These are phyloP conservation scores for Tolypocladium endophyticum DNA, from an alignment of 2,329 filamentous ascomycete species.

Conservation along the genomic window DNA sequence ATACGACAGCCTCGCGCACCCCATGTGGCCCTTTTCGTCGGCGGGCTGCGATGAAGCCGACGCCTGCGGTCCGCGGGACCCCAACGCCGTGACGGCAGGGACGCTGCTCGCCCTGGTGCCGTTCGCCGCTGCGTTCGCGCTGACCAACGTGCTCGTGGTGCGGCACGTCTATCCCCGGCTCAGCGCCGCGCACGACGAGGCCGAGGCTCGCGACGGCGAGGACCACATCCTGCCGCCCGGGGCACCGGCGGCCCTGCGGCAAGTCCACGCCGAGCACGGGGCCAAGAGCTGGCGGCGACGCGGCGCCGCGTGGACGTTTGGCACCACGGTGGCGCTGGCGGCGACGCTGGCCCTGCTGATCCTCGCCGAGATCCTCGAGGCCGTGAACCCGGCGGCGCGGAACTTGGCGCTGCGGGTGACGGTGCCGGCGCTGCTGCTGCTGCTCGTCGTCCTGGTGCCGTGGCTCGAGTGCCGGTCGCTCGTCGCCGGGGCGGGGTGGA, in stretches of 20 bases:
- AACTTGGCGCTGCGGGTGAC: slow-evolving; percentile 58
- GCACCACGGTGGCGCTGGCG: slow-evolving; percentile 65
- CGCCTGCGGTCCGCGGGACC: slow-evolving; percentile 38
- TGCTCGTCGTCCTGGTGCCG: slow-evolving; percentile 67
- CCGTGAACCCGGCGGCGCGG: slow-evolving; percentile 57
- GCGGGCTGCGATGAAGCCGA: slow-evolving; percentile 43
- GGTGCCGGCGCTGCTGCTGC: slow-evolving; percentile 58
- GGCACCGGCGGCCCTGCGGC: slow-evolving; percentile 47
- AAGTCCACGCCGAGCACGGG: slow-evolving; percentile 48
- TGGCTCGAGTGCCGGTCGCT: slow-evolving; percentile 67
- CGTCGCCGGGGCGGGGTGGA: slow-evolving; percentile 46
- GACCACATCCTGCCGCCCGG: slow-evolving; percentile 52
- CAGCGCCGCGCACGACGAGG: slow-evolving; percentile 38
- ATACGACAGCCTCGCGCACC: background rate
- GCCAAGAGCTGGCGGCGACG: slow-evolving; percentile 38
- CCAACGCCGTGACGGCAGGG: slow-evolving; percentile 29
- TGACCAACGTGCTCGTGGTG: slow-evolving; percentile 51
- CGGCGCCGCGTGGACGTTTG: slow-evolving; percentile 56
- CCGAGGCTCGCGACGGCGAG: slow-evolving; percentile 35
- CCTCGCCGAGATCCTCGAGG: slow-evolving; percentile 72
- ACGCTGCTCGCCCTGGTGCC: slow-evolving; percentile 53
- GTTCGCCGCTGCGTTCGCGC: slow-evolving; percentile 59
- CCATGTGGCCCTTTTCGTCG: slow-evolving; percentile 28
- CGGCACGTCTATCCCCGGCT: slow-evolving; percentile 65
- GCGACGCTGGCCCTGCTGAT: slow-evolving; percentile 72